Base-by-base conservation (phyloP, 805 yeast species). In the Candida maltosa region DNA sequence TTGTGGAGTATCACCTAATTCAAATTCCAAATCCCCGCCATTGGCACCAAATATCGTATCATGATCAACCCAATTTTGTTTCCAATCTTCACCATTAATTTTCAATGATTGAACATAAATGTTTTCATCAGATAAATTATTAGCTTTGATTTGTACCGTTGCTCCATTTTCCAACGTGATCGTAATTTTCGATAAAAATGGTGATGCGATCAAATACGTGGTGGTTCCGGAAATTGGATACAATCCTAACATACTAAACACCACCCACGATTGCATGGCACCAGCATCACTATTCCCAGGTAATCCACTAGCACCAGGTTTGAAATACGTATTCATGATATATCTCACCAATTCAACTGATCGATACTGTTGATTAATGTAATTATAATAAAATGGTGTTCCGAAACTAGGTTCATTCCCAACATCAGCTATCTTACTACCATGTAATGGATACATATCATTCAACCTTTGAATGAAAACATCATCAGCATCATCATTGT, bases 241-340 rank as follows among this genome's bases (percentile, higher is more conserved):
- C 7, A 62, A 26, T 2, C 69, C 69, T 28, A 56, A 39, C 31
- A 61, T 32, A 4, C 49, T 58, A 46, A 59, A 60, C 34, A 60
- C 51, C 11, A 58, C 34, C 64, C 65, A 62, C 3, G 59, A 49
- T 36, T 60, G 65, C 64, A 62, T 60, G 9, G 69, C 62, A 5
- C 67, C 67, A 8, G 59, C 62, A 38, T 61, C 67, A 1, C 65
- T 57, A 35, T 61, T 60, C 1, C 66, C 66, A 5, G 69, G 66
- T 16, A 62, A 38, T 8, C 60, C 64, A n/a, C 29, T 31, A 3
- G 45, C 26, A 3, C 65, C 65, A 1, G 44, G 26, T 16, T 41
- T 34, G 37, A 57, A 61, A 28, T 49, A 48, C 14, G 38, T 49
- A 29, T 52, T 45, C 23, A 61, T 42, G 12, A 62, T 37, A 32